Base-by-base conservation (phyloP, 306 rosid species). In the Benincasa hispida region DNA sequence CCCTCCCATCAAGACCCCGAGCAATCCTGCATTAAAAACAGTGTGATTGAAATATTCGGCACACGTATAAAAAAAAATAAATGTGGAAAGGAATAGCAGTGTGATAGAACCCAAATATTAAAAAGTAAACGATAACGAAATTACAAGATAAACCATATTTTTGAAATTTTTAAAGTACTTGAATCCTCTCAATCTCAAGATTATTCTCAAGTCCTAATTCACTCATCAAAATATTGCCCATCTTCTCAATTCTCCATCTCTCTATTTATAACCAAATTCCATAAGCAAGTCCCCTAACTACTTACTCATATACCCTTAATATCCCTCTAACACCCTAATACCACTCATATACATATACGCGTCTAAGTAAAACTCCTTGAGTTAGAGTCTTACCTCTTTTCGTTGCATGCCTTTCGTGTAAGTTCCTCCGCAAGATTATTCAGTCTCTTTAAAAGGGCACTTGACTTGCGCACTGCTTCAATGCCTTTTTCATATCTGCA, bases 361-460 rank as follows among this genome's bases (percentile, higher is more conserved):
- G 39, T 14, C 11, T 60, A 7, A 30, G n/a, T 32, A 14, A 34
- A n/a, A 55, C 3, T 75, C 28, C 14, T 10, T 57, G 35, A 54
- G 50, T 55, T 48, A 60, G 42, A 56, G 22, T 74, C 78, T 78
- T 9, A 89, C 98, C 96, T 93, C 87, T 86, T 93, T 79, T 87
- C 89, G 22, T 82, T 82, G 76, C 10, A 18, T 75, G 83, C 84
- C 79, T 82, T 87, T 83, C 93, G 84, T 41, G 81, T 78, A 24
- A 86, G 90, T 78, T 91, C 92, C 81, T 91, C 96, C 62, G 88
- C 97, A 72, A 88, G 96, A 81, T 32, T 32, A 65, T 80, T 86
- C 65, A 93, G 86, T 76, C 98, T 85, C 83, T 86, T 93, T 5
- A 90, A 51, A 51, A 81, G 85, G 77, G 90, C 93, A 51, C 92